Evolutionary conservation across 1,284 basidiomycete genomes (phyloP).

Genomic region (Amylostereum areolatum): DNA sequence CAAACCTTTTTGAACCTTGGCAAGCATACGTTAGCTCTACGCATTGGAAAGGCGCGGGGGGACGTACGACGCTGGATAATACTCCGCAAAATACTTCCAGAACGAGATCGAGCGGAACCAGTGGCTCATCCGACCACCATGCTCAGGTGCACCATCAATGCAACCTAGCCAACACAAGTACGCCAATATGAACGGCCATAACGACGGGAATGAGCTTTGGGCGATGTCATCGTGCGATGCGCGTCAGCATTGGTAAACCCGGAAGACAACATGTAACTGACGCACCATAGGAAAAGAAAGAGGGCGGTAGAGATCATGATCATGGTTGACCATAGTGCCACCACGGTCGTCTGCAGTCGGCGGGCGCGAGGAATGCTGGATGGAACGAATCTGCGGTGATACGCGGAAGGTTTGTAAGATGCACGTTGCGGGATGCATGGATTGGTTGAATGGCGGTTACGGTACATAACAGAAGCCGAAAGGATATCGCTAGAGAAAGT

Average conservation of each 20-base stretch:
- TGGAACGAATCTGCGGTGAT: constrained; percentile 55
- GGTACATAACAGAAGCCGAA: constrained; percentile 4
- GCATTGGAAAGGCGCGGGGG: constrained; percentile 10
- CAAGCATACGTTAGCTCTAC: constrained; percentile 1
- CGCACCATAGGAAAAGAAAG: constrained; percentile 81
- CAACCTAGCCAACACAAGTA: constrained; percentile 81
- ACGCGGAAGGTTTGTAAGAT: background rate
- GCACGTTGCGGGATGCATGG: constrained; percentile 3
- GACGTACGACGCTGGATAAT: constrained; percentile 87
- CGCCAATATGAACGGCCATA: constrained; percentile 83
- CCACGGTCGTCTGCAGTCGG: constrained; percentile 80
- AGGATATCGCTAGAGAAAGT: background rate
- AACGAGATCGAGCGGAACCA: constrained; percentile 71
- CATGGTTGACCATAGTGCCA: constrained; percentile 82
- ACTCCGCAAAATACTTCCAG: constrained; percentile 88
- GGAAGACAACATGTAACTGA: constrained; percentile 1
- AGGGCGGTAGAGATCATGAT: constrained; percentile 65
- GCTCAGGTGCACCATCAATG: constrained; percentile 74
- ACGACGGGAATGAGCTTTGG: constrained; percentile 76
- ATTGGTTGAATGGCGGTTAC: background rate
- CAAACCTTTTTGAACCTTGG: constrained; percentile 55
- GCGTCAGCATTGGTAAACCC: background rate
- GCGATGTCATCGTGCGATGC: constrained; percentile 1
- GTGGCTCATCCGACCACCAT: constrained; percentile 72
- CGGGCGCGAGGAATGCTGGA: constrained; percentile 72